Evolutionary conservation across 202 grass and related monocot species (phyloP), one percentile per base, ranked within the genome.

Genomic region (Setaria italica): DNA sequence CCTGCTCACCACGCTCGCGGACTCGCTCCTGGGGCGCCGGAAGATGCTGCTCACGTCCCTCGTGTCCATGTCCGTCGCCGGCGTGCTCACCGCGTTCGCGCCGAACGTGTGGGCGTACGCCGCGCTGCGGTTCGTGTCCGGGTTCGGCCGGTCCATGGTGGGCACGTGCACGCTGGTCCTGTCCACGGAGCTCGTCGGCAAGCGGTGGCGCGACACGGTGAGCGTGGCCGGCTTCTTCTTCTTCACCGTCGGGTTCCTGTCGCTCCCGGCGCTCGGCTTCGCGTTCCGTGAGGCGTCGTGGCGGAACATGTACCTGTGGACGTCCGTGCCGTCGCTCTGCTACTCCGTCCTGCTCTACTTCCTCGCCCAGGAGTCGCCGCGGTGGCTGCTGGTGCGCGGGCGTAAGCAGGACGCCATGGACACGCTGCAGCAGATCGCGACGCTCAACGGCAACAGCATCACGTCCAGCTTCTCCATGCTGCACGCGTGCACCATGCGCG

Each of bases 51-150:
- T 98, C 1, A 4, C 79, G 33, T 92, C 91, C 4, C 80, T 87
- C 6, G 70, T 88, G 49, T 16, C 82, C 82, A 98, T 95, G 93
- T 94, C 96, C 35, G 63, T 91, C 34, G 60, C 89, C 55, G 96
- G 90, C 71, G 85, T 80, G 74, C 92, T 92, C 33, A 95, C 90
- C 1, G 79, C 86, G n/a, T 70, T 89, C 60, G 87, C 90, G 66
- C 93, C 96, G 45, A 95, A 95, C 90, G 80, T 99, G 45, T 95
- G 91, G 93, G 85, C 74, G 48, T 99, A 99, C 84, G 85, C 96
- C 3, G 88, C 81, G 19, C 79, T 94, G 67, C 80, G 93, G 48
- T 98, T 98, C 35, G 20, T 95, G 53, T 92, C 84, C 50, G 96
- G 96, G 8, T 91, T 90, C 65, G 90, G 88, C 11, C 76, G 96